Conservation (phyloP, 148 eudicot species). For the Arctostaphylos glauca region DNA sequence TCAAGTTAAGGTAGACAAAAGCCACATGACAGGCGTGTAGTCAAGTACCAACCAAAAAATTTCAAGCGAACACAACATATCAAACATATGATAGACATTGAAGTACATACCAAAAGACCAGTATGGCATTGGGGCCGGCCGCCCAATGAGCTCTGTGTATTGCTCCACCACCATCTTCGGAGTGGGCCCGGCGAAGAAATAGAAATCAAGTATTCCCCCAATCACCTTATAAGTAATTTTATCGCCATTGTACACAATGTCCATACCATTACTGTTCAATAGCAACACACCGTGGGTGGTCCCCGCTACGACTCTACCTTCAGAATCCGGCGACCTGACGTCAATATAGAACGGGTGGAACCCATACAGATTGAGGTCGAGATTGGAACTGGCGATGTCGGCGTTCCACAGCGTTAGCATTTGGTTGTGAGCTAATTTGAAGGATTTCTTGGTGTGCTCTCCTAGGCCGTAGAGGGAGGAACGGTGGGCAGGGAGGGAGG, state of each 20-base stretch:
- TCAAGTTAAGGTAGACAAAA: not conserved
- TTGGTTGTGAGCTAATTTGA: constrained; percentile 54
- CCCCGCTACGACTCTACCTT: constrained; percentile 27
- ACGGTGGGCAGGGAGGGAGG: constrained; percentile 46
- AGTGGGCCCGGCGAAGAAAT: constrained; percentile 66
- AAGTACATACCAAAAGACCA: constrained; percentile 76
- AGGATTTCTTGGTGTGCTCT: constrained; percentile 63
- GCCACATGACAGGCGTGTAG: not conserved
- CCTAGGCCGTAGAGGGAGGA: constrained; percentile 81
- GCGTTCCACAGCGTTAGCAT: constrained; percentile 74
- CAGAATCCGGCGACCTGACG: constrained; percentile 39
- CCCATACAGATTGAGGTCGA: constrained; percentile 65
- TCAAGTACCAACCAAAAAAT: not conserved
- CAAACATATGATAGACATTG: not conserved
- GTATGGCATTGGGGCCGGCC: constrained; percentile 91
- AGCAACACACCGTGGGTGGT: constrained; percentile 61
- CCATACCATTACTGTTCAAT: constrained; percentile 90
- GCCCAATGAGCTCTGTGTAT: constrained; percentile 69
- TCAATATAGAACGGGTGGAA: constrained; percentile 87
- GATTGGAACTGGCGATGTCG: constrained; percentile 43
- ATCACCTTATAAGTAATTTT: constrained; percentile 68
- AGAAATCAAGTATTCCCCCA: constrained; percentile 75
- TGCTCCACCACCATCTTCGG: constrained; percentile 60
- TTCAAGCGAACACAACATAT: not conserved
- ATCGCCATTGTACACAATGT: constrained; percentile 67